Conservation (phyloP, 2,329 filamentous ascomycete genomes). For the Sphaerulina populicola region DNA sequence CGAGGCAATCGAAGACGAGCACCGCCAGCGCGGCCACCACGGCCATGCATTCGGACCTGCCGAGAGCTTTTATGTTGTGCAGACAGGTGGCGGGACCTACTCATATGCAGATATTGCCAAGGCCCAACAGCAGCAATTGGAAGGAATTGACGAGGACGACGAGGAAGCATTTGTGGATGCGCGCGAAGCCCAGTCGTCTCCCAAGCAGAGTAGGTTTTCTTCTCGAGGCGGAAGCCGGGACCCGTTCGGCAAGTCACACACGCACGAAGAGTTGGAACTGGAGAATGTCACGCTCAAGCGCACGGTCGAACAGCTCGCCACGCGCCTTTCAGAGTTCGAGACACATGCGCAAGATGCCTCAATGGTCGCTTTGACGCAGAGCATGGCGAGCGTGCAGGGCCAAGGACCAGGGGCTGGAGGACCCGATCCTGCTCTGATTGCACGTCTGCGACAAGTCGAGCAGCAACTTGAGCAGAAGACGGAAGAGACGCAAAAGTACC, state of each 20-base stretch:
- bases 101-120: slow-evolving; percentile 77
- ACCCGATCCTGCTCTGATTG: slow-evolving; percentile 33
- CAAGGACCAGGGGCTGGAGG: slow-evolving; percentile 5
- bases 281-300: slow-evolving; percentile 82
- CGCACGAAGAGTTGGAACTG: slow-evolving; percentile 76
- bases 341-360: slow-evolving; percentile 75
- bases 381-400: slow-evolving; percentile 48
- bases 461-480: slow-evolving; percentile 51
- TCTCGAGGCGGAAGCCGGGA: slow-evolving; percentile 35
- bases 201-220: slow-evolving; percentile 33
- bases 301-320: slow-evolving; percentile 76
- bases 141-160: slow-evolving; percentile 42
- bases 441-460: slow-evolving; percentile 44
- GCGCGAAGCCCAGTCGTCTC: slow-evolving; percentile 51
- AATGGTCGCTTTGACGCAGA: slow-evolving; percentile 71
- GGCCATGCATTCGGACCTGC: slow-evolving; percentile 47
- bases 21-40: slow-evolving; percentile 41
- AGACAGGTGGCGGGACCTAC: slow-evolving; percentile 79
- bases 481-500: slow-evolving; percentile 57
- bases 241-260: slow-evolving; percentile 47
- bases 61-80: slow-evolving; percentile 87
- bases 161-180: slow-evolving; percentile 90
- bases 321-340: slow-evolving; percentile 86
- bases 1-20: slow-evolving; percentile 61
- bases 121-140: slow-evolving; percentile 37